Percentiles rank a stretch among this genome's conserved stretches.
phyloP scores from a whole-genome alignment of 495 filamentous ascomycete species.

The Penicillium flavigenum region DNA sequence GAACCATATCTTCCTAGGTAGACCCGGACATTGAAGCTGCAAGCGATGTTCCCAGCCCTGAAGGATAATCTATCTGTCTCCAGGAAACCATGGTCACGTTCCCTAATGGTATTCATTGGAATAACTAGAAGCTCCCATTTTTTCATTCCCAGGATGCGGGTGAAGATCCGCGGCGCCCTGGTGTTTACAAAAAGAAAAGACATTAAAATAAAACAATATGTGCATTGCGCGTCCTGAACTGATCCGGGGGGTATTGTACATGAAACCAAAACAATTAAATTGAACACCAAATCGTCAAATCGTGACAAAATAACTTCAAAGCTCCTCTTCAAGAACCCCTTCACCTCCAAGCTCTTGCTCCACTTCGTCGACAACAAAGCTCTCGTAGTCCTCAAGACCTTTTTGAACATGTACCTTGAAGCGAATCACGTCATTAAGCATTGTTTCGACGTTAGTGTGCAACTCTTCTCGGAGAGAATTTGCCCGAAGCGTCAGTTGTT shows the following conservation, averaged over 20 bases:
- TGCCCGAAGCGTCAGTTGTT: constrained; percentile 81
- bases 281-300: constrained; percentile 11
- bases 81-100: too few relatives aligned
- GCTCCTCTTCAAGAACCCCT: constrained; percentile 32
- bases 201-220: background rate
- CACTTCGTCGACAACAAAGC: constrained; percentile 86
- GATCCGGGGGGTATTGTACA: constrained; percentile 15
- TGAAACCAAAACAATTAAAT: constrained; percentile 12
- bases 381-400: constrained; percentile 87
- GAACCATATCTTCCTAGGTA: too few relatives aligned
- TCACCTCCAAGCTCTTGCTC: constrained; percentile 72
- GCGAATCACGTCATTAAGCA: constrained; percentile 95
- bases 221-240: constrained; percentile 13
- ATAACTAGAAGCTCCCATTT: too few relatives aligned
- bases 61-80: too few relatives aligned
- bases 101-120: too few relatives aligned
- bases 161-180: too few relatives aligned
- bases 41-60: too few relatives aligned
- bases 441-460: constrained; percentile 92
- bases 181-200: background rate
- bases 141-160: too few relatives aligned
- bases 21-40: too few relatives aligned
- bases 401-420: constrained; percentile 98
- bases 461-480: constrained; percentile 87
- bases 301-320: constrained; percentile 22